phyloP scores from a whole-genome alignment of 306 rosid genomes.

The Begonia masoniana region DNA sequence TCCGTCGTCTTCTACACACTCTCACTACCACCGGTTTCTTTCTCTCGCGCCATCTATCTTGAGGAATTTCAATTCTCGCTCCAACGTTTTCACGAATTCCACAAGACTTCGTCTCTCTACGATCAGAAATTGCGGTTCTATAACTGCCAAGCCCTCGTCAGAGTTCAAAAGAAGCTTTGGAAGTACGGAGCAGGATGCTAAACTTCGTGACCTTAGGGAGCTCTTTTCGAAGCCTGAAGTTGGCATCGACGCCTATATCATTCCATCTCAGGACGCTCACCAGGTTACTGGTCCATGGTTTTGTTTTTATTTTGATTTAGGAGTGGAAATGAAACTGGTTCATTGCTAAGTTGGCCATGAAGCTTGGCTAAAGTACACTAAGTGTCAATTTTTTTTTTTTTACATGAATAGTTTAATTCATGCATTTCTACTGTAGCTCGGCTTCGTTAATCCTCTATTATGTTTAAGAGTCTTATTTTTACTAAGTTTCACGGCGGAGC shows the following conservation, averaged over 20 bases:
- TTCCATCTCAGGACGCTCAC: conserved; percentile 95
- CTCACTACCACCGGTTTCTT: conserved; percentile 15
- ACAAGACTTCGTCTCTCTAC: conserved; percentile 12
- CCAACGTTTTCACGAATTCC: conserved; percentile 12
- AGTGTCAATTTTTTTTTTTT: not conserved
- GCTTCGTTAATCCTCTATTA: too few species aligned
- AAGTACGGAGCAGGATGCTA: conserved; percentile 35
- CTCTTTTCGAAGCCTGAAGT: conserved; percentile 55
- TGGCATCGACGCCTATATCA: conserved; percentile 66
- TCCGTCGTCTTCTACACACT: conserved; percentile 20
- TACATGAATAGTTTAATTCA: not conserved
- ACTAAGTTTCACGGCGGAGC: too few species aligned
- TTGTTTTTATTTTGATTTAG: not conserved
- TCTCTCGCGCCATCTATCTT: conserved; percentile 20
- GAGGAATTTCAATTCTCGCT: conserved; percentile 12
- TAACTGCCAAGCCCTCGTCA: conserved; percentile 65
- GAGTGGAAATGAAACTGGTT: too few species aligned
- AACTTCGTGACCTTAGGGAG: conserved; percentile 53
- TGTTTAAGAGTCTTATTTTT: too few species aligned
- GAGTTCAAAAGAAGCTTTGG: conserved; percentile 25
- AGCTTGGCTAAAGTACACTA: not conserved
- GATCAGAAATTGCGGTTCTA: conserved; percentile 41
- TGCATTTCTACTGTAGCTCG: too few species aligned
- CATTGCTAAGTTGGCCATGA: too few species aligned
- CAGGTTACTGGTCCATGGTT: conserved; percentile 32